Percentiles rank a stretch among this genome's conserved stretches.
These are phyloP conservation scores for Diatrype stigma DNA, from an alignment of 2,329 filamentous ascomycete species.

Conservation along the genomic window DNA sequence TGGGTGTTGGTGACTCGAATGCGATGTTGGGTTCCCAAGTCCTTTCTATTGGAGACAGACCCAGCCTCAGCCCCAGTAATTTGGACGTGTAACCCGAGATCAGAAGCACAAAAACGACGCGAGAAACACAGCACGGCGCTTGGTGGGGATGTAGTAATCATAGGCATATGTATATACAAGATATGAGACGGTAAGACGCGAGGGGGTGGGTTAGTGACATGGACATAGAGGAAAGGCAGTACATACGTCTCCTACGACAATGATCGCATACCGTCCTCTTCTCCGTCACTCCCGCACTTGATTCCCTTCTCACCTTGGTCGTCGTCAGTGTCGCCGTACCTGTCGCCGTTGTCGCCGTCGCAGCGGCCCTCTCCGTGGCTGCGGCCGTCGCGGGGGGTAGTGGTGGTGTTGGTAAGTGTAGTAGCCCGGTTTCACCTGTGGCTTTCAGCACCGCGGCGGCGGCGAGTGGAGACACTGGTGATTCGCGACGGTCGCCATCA, in stretches of 20 bases:
- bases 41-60: too few species aligned
- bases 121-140: neutral
- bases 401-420: neutral
- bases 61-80: neutral
- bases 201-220: neutral
- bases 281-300: slow-evolving; percentile 1
- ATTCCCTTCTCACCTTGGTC: neutral
- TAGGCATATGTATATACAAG: neutral
- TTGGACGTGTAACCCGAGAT: neutral
- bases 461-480: neutral
- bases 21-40: too few species aligned
- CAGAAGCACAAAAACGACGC: neutral
- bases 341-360: neutral
- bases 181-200: neutral
- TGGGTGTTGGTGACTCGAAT: neutral
- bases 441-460: neutral
- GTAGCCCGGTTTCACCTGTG: neutral
- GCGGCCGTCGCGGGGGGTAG: neutral
- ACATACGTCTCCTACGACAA: slow-evolving; percentile 39
- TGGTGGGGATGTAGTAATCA: neutral
- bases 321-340: neutral
- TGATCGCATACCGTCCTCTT: slow-evolving; percentile 42
- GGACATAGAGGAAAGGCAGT: slow-evolving; percentile 1
- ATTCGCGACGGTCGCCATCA: slow-evolving; percentile 1
- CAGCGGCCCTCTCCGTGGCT: neutral